A percentile compares a stretch with the other conserved stretches of the same genome.
These are phyloP conservation scores for Abortiporus biennis DNA, from an alignment of 1,284 basidiomycete genomes.

Conservation along the genomic window DNA sequence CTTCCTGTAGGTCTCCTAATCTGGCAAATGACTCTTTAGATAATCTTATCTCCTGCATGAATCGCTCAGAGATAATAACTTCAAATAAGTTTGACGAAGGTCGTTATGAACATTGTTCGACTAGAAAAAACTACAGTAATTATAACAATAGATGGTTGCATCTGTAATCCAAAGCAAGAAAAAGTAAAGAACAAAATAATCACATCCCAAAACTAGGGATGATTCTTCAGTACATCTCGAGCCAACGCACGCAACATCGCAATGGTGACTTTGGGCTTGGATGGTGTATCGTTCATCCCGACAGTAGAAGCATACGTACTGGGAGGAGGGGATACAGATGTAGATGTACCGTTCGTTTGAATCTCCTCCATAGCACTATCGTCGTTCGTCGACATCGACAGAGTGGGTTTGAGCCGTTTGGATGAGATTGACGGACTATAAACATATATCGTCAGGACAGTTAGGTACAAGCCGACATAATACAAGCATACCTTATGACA, in stretches of 20 bases:
- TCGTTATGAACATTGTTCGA: no score
- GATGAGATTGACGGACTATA: constrained; percentile 15
- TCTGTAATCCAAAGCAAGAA: no score
- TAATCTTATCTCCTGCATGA: no score
- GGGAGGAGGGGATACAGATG: constrained; percentile 30
- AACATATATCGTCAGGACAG: neutral
- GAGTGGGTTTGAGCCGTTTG: constrained; percentile 22
- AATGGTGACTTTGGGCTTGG: constrained; percentile 42
- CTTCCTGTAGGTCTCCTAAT: no score
- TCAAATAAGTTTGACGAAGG: no score
- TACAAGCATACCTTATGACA: constrained; percentile 1
- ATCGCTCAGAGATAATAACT: no score
- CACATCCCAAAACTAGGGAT: no score
- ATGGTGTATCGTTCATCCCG: constrained; percentile 16
- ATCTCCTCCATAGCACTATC: constrained; percentile 7
- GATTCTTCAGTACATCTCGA: constrained; percentile 51
- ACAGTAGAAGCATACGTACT: constrained; percentile 27
- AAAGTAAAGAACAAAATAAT: no score
- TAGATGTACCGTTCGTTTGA: constrained; percentile 13
- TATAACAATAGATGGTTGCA: no score
- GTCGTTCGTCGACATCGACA: constrained; percentile 16
- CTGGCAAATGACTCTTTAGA: no score
- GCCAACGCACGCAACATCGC: constrained; percentile 68
- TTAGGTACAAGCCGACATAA: neutral
- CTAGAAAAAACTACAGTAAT: no score